A percentile compares a stretch with the other conserved stretches of the same genome.
These are phyloP conservation scores for Solanum raphanifolium DNA, from an alignment of 257 asterid species.

Conservation along the genomic window DNA sequence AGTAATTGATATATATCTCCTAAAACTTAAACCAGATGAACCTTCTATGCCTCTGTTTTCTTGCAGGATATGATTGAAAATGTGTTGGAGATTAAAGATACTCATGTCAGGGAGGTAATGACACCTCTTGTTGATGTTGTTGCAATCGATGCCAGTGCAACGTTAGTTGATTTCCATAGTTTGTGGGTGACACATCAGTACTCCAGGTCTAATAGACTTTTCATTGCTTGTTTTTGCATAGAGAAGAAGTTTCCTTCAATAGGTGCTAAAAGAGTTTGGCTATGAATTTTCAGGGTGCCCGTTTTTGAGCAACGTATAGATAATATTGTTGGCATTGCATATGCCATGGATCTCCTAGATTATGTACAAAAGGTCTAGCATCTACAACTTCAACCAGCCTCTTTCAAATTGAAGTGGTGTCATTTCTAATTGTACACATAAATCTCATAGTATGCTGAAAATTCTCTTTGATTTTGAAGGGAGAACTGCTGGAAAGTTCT, in stretches of 20 bases:
- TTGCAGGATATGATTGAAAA: slow-evolving; percentile 97
- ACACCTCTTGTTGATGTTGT: slow-evolving; percentile 97
- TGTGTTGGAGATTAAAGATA: slow-evolving; percentile 94
- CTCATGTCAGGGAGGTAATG: slow-evolving; percentile 99
- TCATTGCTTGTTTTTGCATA: not conserved
- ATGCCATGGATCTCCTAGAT: slow-evolving; percentile 98
- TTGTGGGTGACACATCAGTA: slow-evolving; percentile 97
- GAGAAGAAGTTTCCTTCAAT: not conserved
- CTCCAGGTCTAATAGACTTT: slow-evolving; percentile 55
- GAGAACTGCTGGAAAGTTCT: slow-evolving; percentile 82
- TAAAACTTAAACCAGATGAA: not conserved
- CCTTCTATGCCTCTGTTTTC: slow-evolving; percentile 4
- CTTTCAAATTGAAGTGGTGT: slow-evolving; percentile 6
- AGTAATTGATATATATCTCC: not conserved
- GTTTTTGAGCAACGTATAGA: slow-evolving; percentile 96
- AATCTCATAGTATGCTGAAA: slow-evolving; percentile 42
- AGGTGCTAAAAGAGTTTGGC: slow-evolving; percentile 7
- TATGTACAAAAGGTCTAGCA: slow-evolving; percentile 75
- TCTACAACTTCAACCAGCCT: slow-evolving; percentile 7
- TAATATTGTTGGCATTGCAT: slow-evolving; percentile 95
- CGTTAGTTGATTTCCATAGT: slow-evolving; percentile 84
- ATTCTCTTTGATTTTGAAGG: slow-evolving; percentile 83
- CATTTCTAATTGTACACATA: slow-evolving; percentile 22
- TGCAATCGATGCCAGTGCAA: slow-evolving; percentile 87
- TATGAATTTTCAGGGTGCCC: slow-evolving; percentile 63